Evolutionary conservation across 1,139 yeast genomes (phyloP).

Genomic region (Hyphopichia buzzinii): DNA sequence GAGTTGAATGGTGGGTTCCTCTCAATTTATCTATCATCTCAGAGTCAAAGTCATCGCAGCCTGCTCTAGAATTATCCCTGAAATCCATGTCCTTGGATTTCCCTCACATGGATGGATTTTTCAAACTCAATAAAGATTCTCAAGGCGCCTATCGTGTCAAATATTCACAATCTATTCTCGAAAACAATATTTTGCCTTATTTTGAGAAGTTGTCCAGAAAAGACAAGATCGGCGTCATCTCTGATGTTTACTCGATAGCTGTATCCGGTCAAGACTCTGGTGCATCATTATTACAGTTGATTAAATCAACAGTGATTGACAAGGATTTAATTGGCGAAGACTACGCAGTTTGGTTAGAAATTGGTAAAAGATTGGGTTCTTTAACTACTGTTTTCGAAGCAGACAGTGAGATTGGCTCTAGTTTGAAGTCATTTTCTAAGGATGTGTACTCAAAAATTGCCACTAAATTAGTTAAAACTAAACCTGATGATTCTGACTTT

Average conservation of each 20-base stretch:
- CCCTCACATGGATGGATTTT: constrained; percentile 25
- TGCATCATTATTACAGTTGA: constrained; percentile 43
- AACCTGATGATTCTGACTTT: constrained; percentile 36
- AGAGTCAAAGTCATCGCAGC: constrained; percentile 10
- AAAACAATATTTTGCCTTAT: constrained; percentile 40
- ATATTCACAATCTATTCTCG: constrained; percentile 52
- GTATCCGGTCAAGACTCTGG: constrained; percentile 56
- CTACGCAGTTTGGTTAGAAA: constrained; percentile 66
- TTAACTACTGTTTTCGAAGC: constrained; percentile 49
- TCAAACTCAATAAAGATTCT: constrained; percentile 63
- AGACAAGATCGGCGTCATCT: constrained; percentile 66
- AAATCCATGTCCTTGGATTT: constrained; percentile 23
- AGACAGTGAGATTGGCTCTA: constrained; percentile 36
- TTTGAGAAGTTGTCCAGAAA: constrained; percentile 48
- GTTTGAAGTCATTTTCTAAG: constrained; percentile 39
- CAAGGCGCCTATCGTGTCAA: constrained; percentile 67
- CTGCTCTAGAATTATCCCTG: constrained; percentile 17
- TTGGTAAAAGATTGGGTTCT: constrained; percentile 42
- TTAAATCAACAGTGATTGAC: constrained; percentile 36
- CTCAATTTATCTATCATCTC: constrained; percentile 35
- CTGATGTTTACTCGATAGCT: constrained; percentile 62
- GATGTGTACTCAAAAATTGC: constrained; percentile 36
- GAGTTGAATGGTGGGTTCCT: constrained; percentile 77
- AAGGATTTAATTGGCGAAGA: constrained; percentile 44
- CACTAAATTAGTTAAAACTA: constrained; percentile 32